Evolutionary conservation across 2,329 filamentous ascomycete species (phyloP).

Genomic region (Colletotrichum liriopes): DNA sequence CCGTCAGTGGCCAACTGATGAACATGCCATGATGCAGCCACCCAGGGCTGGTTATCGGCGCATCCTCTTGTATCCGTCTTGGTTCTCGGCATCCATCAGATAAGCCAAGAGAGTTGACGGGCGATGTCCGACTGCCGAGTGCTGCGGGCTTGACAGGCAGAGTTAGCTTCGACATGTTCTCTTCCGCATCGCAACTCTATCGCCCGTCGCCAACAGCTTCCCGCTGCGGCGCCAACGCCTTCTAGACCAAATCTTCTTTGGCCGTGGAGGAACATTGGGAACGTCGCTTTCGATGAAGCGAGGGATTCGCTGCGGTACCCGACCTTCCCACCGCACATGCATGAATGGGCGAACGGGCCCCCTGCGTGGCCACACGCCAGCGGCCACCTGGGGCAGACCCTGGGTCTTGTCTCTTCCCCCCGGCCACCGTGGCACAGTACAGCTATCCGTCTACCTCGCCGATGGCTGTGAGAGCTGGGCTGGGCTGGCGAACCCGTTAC

Average conservation of each 20-base stretch:
- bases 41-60: conserved; percentile 19
- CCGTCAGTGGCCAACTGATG: conserved; percentile 37
- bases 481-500: conserved; percentile 5
- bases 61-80: not conserved
- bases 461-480: conserved; percentile 23
- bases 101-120: conserved; percentile 2
- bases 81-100: conserved; percentile 9
- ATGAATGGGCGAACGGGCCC: conserved; percentile 35
- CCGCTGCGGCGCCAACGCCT: conserved; percentile 25
- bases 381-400: conserved; percentile 29
- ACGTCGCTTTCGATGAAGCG: conserved; percentile 9
- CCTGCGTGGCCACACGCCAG: conserved; percentile 29
- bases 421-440: conserved; percentile 21
- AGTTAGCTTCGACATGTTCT: conserved; percentile 27
- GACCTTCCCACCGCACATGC: conserved; percentile 28
- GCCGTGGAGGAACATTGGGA: not conserved
- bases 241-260: conserved; percentile 23
- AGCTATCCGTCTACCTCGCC: conserved; percentile 13
- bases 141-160: conserved; percentile 15
- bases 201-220: conserved; percentile 5
- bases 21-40: conserved; percentile 37
- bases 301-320: conserved; percentile 25
- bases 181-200: conserved; percentile 23
- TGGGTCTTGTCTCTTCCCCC: conserved; percentile 11
- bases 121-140: conserved; percentile 18